A percentile compares a stretch with the other conserved stretches of the same genome.
Evolutionary conservation across 306 rosid species (phyloP).

Genomic region (Fagus crenata): DNA sequence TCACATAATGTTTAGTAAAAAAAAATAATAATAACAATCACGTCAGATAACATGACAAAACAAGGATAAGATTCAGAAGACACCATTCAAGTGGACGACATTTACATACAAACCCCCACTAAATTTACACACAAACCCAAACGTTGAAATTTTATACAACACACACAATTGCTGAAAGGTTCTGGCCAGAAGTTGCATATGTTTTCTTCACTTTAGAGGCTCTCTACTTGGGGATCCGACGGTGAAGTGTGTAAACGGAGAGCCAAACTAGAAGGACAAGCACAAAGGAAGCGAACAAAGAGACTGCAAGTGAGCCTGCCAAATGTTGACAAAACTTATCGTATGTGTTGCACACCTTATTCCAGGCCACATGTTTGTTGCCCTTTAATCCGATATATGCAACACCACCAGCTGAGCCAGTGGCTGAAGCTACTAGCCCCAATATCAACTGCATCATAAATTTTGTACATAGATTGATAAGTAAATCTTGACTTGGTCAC

Average conservation of each 20-base stretch:
- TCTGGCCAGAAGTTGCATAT: neutral
- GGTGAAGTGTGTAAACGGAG: conserved; percentile 52
- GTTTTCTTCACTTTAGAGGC: neutral
- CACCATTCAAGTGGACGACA: conserved; percentile 7
- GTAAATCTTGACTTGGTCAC: no score
- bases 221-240: conserved; percentile 54
- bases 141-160: conserved; percentile 9
- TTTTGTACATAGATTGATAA: neutral
- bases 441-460: conserved; percentile 60
- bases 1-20: neutral
- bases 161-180: neutral
- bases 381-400: conserved; percentile 81
- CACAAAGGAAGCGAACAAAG: conserved; percentile 46
- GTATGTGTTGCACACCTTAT: conserved; percentile 36
- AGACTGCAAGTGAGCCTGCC: conserved; percentile 35
- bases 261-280: conserved; percentile 35
- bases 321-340: conserved; percentile 46
- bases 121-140: conserved; percentile 16
- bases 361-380: conserved; percentile 49
- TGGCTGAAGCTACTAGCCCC: conserved; percentile 76
- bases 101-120: neutral
- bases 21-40: neutral
- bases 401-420: conserved; percentile 68
- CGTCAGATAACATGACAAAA: neutral
- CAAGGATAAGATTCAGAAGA: conserved; percentile 1